Conservation (phyloP, 139 green algal genomes). For the Chlorella vulgaris region DNA sequence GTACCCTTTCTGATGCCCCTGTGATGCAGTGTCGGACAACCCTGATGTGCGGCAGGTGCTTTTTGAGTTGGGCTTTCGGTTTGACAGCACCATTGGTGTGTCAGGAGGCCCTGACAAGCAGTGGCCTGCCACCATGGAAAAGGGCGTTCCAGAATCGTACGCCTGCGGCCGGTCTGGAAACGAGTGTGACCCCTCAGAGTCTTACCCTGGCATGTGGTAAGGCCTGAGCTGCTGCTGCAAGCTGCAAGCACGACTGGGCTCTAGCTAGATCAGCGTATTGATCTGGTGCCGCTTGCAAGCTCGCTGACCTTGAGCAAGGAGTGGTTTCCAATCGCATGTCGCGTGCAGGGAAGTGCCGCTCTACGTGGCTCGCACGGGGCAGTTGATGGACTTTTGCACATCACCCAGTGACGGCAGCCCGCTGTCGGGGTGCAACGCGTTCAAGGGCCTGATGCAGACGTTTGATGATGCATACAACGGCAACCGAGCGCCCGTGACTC, state of each 20-base stretch:
- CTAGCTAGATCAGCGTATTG: too few species aligned
- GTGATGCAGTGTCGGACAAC: conserved; percentile 22
- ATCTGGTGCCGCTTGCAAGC: too few species aligned
- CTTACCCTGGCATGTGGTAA: conserved; percentile 22
- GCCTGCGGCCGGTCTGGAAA: not conserved
- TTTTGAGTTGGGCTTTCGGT: conserved; percentile 32
- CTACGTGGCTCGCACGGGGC: not conserved
- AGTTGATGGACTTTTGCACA: conserved; percentile 23
- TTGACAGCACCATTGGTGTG: conserved; percentile 25
- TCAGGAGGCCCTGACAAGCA: not conserved
- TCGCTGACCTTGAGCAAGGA: too few species aligned
- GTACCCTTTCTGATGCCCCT: too few species aligned
- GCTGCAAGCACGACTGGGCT: too few species aligned
- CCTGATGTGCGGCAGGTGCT: conserved; percentile 36
- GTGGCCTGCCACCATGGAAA: conserved; percentile 18
- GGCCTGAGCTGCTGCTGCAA: not conserved
- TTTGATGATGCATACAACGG: conserved; percentile 8
- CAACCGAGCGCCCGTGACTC: conserved; percentile 3
- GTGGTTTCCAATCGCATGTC: too few species aligned
- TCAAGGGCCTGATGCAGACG: not conserved
- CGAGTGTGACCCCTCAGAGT: not conserved
- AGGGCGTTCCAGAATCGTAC: conserved; percentile 9
- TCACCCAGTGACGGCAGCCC: not conserved
- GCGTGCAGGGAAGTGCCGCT: conserved; percentile 20
- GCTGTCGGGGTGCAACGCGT: not conserved